Evolutionary conservation across 1,139 yeast species (phyloP).

Genomic region (Yamadazyma oceani): DNA sequence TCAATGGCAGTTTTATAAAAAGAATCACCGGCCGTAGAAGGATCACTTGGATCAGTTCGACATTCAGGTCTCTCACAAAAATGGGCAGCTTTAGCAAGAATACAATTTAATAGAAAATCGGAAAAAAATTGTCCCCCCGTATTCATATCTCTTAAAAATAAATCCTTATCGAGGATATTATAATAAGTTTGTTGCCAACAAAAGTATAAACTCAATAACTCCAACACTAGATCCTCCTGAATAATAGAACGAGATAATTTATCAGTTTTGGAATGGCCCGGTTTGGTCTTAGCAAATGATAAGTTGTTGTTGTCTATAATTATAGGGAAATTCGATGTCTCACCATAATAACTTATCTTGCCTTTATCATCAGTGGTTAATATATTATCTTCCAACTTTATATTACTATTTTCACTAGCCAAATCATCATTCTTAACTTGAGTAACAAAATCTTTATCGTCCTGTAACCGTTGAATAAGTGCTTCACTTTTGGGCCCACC

Average conservation of each 20-base stretch:
- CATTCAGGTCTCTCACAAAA: constrained; percentile 7
- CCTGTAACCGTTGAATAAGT: constrained; percentile 4
- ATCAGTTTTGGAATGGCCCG: not conserved
- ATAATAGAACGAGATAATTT: not conserved
- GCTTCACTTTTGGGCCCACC: constrained; percentile 8
- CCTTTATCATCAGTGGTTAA: constrained; percentile 11
- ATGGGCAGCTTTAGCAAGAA: constrained; percentile 12
- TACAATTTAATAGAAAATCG: constrained; percentile 10
- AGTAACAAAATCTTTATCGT: constrained; percentile 2
- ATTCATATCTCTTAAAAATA: constrained; percentile 14
- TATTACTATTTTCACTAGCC: not conserved
- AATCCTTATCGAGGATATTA: constrained; percentile 10
- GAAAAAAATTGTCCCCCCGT: constrained; percentile 12
- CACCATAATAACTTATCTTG: constrained; percentile 14
- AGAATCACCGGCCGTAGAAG: constrained; percentile 7
- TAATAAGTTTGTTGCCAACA: constrained; percentile 15
- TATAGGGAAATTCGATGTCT: constrained; percentile 13
- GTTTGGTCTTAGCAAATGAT: not conserved
- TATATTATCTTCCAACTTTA: constrained; percentile 3
- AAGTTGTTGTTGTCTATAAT: constrained; percentile 3
- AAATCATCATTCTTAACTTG: not conserved
- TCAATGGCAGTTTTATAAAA: constrained; percentile 11
- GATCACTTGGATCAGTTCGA: constrained; percentile 4
- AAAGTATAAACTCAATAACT: constrained; percentile 11
- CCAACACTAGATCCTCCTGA: constrained; percentile 9